Conservation (phyloP, 805 yeast species). For the Candida takata region DNA sequence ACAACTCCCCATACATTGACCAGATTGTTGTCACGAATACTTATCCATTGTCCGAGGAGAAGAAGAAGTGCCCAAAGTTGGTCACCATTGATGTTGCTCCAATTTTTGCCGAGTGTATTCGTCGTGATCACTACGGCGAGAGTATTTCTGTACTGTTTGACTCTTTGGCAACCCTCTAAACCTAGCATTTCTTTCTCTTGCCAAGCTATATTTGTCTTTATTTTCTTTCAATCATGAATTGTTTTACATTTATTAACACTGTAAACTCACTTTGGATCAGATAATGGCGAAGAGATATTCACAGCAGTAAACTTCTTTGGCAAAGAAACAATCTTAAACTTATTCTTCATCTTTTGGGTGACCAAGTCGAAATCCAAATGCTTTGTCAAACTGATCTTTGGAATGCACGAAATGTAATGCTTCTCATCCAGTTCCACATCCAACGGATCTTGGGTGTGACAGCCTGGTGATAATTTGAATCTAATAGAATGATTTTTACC, state of each 20-base stretch:
- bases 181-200: no score
- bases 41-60: conserved; percentile 73
- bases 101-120: conserved; percentile 94
- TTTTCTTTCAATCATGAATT: background rate
- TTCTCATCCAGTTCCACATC: conserved; percentile 95
- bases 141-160: conserved; percentile 90
- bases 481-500: conserved; percentile 85
- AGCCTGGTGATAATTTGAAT: conserved; percentile 92
- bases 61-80: conserved; percentile 58
- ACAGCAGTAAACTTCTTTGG: conserved; percentile 92
- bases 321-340: conserved; percentile 79
- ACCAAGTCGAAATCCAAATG: conserved; percentile 91
- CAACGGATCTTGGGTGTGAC: conserved; percentile 95
- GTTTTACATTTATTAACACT: background rate
- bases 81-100: conserved; percentile 89
- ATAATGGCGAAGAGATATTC: conserved; percentile 64
- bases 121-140: conserved; percentile 98
- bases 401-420: conserved; percentile 95
- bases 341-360: conserved; percentile 67
- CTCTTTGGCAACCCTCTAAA: conserved; percentile 54
- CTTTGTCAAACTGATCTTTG: conserved; percentile 81
- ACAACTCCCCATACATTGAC: conserved; percentile 76
- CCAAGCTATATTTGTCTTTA: background rate
- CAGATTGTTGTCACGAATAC: conserved; percentile 94
- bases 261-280: conserved; percentile 11